Base-by-base conservation (phyloP, 306 rosid genomes). In the Sophora flavescens region DNA sequence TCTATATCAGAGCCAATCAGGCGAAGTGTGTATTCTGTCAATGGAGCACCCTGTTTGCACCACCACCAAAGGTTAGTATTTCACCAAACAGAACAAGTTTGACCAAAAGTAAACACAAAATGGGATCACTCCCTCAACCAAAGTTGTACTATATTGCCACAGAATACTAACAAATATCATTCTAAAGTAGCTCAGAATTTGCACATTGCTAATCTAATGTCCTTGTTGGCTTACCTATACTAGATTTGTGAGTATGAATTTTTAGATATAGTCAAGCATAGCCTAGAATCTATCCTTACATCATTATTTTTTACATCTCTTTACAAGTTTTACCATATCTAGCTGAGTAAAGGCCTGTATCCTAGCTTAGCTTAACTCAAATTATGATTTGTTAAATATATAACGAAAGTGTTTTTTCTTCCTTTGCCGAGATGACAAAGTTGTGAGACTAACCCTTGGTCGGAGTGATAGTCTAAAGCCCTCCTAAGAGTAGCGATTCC, bases 1-100 rank as follows among this genome's bases (percentile, higher is more conserved):
- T 95, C 98, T 69, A 95, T 81, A 82, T 92, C 99, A 2, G 97
- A 95, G 74, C 99, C 97, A 51, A 95, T 95, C 86, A 95, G 81
- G 4, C 99, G 91, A 61, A 91, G 97, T 3, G 98, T 93, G 73
- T 93, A 89, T 67, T 91, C 98, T 12, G 88, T 93, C 91, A 93
- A 79, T 66, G 91, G 93, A 28, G 98, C 95, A 53, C 97, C 97
- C 98, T 88, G 89, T 77, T 82, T 72, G 10, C 15, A 67, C 77
- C 63, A 67, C 77, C 63, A 78, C 63, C 28, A 78, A 47, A 74
- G 35, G 64, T 63, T 57, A 58, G 67, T 12, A 60, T 72, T 54
- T 63, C 59, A 72, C 26, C 81, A 48, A 45, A 48, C 18, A 70
- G 16, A 57, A 54, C 75, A 8, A 57, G 16, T 50, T 77, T 30